phyloP scores from a whole-genome alignment of 2,329 filamentous ascomycete genomes.

The Fusarium tupiense region DNA sequence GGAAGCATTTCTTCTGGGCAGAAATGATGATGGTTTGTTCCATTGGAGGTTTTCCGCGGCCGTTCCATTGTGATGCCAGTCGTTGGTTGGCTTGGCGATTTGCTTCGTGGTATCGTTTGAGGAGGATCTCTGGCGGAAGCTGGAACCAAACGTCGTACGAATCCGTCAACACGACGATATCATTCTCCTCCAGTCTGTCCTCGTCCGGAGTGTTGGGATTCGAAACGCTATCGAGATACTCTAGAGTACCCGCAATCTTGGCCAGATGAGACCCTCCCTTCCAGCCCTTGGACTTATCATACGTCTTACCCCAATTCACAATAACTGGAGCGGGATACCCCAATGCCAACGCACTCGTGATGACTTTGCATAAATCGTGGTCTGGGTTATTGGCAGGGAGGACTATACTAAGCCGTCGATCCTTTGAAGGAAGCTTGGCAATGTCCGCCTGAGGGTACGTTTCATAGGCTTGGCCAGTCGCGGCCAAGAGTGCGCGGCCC shows the following conservation, averaged over 20 bases:
- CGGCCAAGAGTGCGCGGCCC: not conserved
- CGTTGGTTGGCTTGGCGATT: slow-evolving; percentile 29
- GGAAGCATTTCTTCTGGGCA: slow-evolving; percentile 39
- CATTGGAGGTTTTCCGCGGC: not conserved
- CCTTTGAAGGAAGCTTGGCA: not conserved
- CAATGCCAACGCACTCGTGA: slow-evolving; percentile 37
- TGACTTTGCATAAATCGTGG: slow-evolving; percentile 42
- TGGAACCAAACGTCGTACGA: slow-evolving; percentile 46
- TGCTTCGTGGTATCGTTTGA: slow-evolving; percentile 40
- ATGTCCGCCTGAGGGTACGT: not conserved
- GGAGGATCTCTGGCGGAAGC: slow-evolving; percentile 40
- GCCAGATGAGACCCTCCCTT: slow-evolving; percentile 36
- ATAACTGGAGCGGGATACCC: slow-evolving; percentile 43
- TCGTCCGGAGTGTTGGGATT: not conserved
- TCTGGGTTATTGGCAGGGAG: slow-evolving; percentile 33
- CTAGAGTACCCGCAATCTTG: slow-evolving; percentile 42
- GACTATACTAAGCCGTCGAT: slow-evolving; percentile 29
- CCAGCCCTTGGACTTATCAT: slow-evolving; percentile 6
- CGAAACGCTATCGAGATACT: slow-evolving; percentile 37
- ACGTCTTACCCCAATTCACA: slow-evolving; percentile 42
- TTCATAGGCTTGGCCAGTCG: not conserved
- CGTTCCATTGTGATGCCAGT: slow-evolving; percentile 9
- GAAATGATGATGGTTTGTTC: slow-evolving; percentile 35
- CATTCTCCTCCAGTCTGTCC: slow-evolving; percentile 31
- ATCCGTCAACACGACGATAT: slow-evolving; percentile 41